phyloP scores from a whole-genome alignment of 2,329 filamentous ascomycete genomes.

The Scopulariopsis brevicaulis region DNA sequence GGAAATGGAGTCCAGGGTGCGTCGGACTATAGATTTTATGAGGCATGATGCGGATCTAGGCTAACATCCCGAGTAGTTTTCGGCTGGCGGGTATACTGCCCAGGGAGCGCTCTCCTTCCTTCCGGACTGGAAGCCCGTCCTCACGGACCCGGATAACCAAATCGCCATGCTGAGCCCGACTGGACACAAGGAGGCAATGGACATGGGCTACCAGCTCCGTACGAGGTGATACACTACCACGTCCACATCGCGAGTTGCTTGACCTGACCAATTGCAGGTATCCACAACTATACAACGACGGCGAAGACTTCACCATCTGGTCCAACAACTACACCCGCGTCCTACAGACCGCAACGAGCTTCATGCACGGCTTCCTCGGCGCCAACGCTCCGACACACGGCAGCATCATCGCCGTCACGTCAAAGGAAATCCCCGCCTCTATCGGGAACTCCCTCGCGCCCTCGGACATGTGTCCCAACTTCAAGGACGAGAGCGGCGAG shows the following conservation, averaged over 20 bases:
- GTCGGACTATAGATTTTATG: constrained; percentile 4
- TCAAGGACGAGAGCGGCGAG: constrained; percentile 40
- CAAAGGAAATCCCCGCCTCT: constrained; percentile 33
- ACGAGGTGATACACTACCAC: constrained; percentile 18
- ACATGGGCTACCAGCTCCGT: constrained; percentile 40
- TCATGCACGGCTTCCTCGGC: constrained; percentile 50
- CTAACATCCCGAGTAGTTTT: constrained; percentile 27
- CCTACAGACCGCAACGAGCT: constrained; percentile 49
- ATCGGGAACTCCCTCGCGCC: constrained; percentile 53
- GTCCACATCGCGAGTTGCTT: no score
- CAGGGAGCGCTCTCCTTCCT: constrained; percentile 43
- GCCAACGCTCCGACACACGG: constrained; percentile 39
- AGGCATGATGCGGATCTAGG: not conserved
- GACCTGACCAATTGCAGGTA: constrained; percentile 18
- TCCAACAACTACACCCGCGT: constrained; percentile 55
- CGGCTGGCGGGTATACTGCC: constrained; percentile 39
- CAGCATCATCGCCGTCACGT: constrained; percentile 46
- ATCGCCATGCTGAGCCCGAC: constrained; percentile 48
- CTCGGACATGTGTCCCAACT: constrained; percentile 51
- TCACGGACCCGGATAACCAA: constrained; percentile 41
- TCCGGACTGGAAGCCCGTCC: constrained; percentile 42
- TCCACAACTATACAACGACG: constrained; percentile 35
- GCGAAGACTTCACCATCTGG: constrained; percentile 46
- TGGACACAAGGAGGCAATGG: constrained; percentile 49
- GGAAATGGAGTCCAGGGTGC: constrained; percentile 28